phyloP scores from a whole-genome alignment of 345 rosid genomes.

The Hibiscus trionum region DNA sequence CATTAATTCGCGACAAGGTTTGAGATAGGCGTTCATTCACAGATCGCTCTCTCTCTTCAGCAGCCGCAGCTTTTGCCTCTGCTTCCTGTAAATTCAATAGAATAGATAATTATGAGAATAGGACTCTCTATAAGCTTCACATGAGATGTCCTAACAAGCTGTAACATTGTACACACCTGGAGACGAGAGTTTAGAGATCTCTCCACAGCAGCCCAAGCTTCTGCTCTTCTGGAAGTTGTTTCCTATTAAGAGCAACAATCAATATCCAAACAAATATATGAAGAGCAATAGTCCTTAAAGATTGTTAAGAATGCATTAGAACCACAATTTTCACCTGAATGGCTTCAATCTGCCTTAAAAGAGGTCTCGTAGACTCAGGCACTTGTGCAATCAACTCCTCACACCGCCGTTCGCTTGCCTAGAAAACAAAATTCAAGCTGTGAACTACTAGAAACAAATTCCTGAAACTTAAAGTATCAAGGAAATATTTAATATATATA shows the following conservation, averaged over 20 bases:
- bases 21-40: slow-evolving; percentile 90
- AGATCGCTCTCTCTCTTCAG: slow-evolving; percentile 93
- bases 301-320: neutral
- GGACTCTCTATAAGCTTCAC: neutral
- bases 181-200: slow-evolving; percentile 79
- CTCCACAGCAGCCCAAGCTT: slow-evolving; percentile 97
- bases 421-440: slow-evolving; percentile 11
- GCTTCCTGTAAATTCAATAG: slow-evolving; percentile 56
- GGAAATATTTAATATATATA: neutral
- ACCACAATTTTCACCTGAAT: slow-evolving; percentile 60
- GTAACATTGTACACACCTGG: slow-evolving; percentile 49
- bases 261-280: neutral
- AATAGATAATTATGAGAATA: neutral
- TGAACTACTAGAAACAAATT: slow-evolving; percentile 8
- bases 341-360: slow-evolving; percentile 94
- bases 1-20: slow-evolving; percentile 87
- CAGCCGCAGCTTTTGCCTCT: slow-evolving; percentile 80
- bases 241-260: slow-evolving; percentile 44
- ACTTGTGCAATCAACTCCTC: slow-evolving; percentile 97
- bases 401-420: slow-evolving; percentile 98
- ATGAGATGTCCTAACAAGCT: slow-evolving; percentile 5
- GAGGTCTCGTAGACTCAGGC: slow-evolving; percentile 99
- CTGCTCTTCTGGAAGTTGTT: slow-evolving; percentile 80
- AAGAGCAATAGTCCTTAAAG: neutral
- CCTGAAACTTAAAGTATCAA: neutral